Conservation (phyloP, 2,329 filamentous ascomycete species). For the Penicillium sp. region DNA sequence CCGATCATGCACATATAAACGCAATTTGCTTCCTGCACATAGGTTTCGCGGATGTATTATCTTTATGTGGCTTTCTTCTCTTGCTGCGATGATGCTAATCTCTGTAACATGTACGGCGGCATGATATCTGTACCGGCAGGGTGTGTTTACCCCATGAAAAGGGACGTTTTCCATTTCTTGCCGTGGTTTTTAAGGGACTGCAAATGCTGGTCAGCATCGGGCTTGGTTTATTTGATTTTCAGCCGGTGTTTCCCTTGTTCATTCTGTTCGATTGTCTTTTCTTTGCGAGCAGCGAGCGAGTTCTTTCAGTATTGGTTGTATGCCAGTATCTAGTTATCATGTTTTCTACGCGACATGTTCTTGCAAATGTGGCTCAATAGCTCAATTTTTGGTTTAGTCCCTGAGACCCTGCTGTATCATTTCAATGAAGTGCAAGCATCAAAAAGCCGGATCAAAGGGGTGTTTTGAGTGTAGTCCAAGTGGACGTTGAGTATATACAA, state of each 20-base stretch:
- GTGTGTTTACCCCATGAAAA: constrained; percentile 12
- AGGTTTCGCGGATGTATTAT: constrained; percentile 35
- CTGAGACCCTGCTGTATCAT: not conserved
- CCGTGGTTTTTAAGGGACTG: constrained; percentile 3
- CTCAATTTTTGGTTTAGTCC: not conserved
- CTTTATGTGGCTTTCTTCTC: constrained; percentile 24
- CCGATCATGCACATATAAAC: constrained; percentile 26
- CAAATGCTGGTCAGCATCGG: constrained; percentile 19
- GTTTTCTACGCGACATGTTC: not conserved
- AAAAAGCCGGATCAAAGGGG: not conserved
- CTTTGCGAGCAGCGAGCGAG: not conserved
- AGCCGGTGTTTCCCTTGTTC: constrained; percentile 5
- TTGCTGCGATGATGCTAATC: constrained; percentile 4
- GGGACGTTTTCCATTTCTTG: constrained; percentile 16
- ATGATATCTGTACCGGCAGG: constrained; percentile 13
- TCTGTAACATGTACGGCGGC: constrained; percentile 21
- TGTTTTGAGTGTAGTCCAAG: not conserved
- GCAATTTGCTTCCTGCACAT: constrained; percentile 33
- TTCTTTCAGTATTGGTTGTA: constrained; percentile 5
- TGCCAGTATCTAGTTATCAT: not conserved
- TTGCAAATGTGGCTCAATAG: constrained; percentile 1
- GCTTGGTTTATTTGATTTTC: not conserved
- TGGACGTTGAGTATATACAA: constrained; percentile 9
- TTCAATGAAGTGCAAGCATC: not conserved
- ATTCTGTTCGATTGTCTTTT: not conserved